Evolutionary conservation across 129 eudicot genomes (phyloP).

Genomic region (Flaveria bidentis): DNA sequence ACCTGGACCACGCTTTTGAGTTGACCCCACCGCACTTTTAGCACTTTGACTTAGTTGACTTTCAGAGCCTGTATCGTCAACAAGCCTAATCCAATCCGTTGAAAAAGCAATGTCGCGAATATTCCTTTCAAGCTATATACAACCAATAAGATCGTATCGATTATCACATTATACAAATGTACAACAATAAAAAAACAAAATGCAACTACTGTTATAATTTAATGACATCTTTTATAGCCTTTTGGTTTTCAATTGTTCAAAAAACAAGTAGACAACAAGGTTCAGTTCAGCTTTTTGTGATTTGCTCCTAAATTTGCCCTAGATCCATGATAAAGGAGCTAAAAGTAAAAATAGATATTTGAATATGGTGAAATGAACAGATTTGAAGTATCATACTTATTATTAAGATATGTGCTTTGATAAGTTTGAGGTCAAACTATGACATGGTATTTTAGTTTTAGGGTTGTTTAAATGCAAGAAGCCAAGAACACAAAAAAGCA

Average conservation of each 20-base stretch:
- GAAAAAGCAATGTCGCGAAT: constrained; percentile 62
- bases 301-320: neutral
- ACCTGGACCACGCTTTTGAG: constrained; percentile 81
- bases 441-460: no score
- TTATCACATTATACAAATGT: constrained; percentile 4
- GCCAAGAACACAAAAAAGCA: no score
- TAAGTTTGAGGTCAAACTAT: no score
- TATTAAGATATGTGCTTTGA: neutral
- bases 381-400: neutral
- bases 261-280: neutral
- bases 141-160: constrained; percentile 17
- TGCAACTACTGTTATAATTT: neutral
- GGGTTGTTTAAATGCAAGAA: no score
- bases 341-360: neutral
- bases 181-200: neutral
- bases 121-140: constrained; percentile 76
- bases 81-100: constrained; percentile 82
- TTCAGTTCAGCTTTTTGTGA: neutral
- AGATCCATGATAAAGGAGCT: neutral
- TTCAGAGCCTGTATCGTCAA: constrained; percentile 53
- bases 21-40: constrained; percentile 42
- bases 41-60: constrained; percentile 52
- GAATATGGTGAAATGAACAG: neutral
- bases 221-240: neutral
- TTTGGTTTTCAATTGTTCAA: neutral